Evolutionary conservation across 441 rosid species (phyloP).

Genomic region (Erysimum cheiri): DNA sequence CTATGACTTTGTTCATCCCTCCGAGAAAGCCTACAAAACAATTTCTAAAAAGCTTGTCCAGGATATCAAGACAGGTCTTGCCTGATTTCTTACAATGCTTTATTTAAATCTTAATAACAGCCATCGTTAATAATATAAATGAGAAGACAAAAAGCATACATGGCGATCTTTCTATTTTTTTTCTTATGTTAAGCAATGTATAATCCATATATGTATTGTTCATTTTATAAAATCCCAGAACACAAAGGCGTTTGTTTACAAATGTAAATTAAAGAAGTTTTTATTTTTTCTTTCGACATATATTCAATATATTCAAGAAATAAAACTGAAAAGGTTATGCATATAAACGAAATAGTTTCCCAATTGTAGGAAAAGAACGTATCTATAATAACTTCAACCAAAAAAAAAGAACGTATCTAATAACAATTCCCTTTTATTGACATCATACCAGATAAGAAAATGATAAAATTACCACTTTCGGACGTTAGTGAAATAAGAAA

Average conservation of each 20-base stretch:
- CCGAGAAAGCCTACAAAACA: conserved; percentile 58
- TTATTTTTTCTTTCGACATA: background rate
- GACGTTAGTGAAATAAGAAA: background rate
- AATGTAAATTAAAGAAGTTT: background rate
- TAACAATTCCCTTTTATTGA: background rate
- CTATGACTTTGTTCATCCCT: conserved; percentile 75
- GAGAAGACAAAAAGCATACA: conserved; percentile 17
- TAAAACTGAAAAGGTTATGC: too few relatives aligned
- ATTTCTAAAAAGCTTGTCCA: conserved; percentile 43
- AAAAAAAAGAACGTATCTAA: too few relatives aligned
- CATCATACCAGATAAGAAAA: background rate
- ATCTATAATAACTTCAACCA: too few relatives aligned
- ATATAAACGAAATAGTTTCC: too few relatives aligned
- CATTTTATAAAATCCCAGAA: background rate
- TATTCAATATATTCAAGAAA: too few relatives aligned
- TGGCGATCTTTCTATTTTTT: conserved; percentile 1
- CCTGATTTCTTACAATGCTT: conserved; percentile 28
- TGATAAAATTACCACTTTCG: background rate
- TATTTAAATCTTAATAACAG: conserved; percentile 4
- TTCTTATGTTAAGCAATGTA: conserved; percentile 14
- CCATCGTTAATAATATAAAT: conserved; percentile 1
- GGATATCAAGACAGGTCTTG: conserved; percentile 40
- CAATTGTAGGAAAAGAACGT: too few relatives aligned
- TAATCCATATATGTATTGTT: conserved; percentile 14
- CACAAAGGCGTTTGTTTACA: conserved; percentile 15